Conservation (phyloP, 2,329 filamentous ascomycete genomes). For the Huntiella savannae region DNA sequence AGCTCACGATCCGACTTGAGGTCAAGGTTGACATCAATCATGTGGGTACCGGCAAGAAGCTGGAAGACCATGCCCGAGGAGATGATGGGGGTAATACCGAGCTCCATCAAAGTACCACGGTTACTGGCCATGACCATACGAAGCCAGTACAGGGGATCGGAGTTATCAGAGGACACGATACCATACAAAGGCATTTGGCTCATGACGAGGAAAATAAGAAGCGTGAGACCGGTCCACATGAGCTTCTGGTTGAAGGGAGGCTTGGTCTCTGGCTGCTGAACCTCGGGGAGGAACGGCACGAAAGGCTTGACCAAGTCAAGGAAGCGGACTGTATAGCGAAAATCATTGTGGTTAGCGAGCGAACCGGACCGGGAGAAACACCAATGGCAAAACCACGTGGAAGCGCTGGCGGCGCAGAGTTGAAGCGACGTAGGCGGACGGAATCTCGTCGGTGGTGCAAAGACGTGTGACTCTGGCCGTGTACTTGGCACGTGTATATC, state of each 20-base stretch:
- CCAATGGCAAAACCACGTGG: not conserved
- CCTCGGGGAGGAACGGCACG: constrained; percentile 97
- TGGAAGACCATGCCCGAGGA: constrained; percentile 99
- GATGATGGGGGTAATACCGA: constrained; percentile 97
- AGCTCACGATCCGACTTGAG: constrained; percentile 99
- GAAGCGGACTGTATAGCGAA: constrained; percentile 60
- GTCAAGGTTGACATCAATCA: constrained; percentile 99
- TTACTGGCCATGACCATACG: constrained; percentile 99
- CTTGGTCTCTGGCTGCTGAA: constrained; percentile 95
- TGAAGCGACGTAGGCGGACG: not conserved
- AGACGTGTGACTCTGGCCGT: not conserved
- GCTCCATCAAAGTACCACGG: constrained; percentile 83
- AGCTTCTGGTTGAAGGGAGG: constrained; percentile 97
- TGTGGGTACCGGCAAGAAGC: constrained; percentile 95
- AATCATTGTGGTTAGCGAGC: constrained; percentile 1
- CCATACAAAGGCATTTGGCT: constrained; percentile 98
- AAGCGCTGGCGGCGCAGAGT: not conserved
- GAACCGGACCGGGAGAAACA: not conserved
- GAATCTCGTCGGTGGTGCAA: not conserved
- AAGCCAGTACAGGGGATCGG: constrained; percentile 97
- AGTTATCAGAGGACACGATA: constrained; percentile 96
- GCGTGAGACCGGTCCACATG: constrained; percentile 86
- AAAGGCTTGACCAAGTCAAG: constrained; percentile 99
- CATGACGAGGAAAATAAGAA: constrained; percentile 99
- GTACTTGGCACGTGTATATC: too few species aligned